Base-by-base conservation (phyloP, 2,329 filamentous ascomycete species). In the Cordyceps cicadae region DNA sequence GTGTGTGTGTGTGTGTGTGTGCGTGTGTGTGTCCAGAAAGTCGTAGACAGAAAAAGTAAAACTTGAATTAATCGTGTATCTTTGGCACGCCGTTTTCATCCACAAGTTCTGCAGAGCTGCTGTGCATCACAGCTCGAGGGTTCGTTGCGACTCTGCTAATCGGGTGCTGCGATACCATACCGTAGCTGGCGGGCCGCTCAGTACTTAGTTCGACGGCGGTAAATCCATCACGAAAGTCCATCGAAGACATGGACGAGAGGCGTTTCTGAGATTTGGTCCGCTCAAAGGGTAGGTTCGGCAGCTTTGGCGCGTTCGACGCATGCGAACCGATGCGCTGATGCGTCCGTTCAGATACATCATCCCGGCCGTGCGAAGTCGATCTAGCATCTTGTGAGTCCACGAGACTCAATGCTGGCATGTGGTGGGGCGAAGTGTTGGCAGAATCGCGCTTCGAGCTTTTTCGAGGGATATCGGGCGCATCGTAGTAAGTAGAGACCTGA, bases 401-500 rank as follows among this genome's bases (percentile, higher is more conserved):
- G n/a, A 74, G 41, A 57, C 72, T 74, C 48, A 77, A 68, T 24
- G 76, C 75, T 9, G 74, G 70, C 24, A 71, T 65, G 14, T 70
- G 70, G 34, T 67, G 66, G 59, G 64, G 69, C 26, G 74, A 67
- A n/a, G 70, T 71, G 34, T 66, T 69, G 46, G 71, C 75, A 2
- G 82, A 60, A 62, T 80, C 74, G 62, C 87, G 81, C 69, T 85
- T 86, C 0, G 89, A 92, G 69, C 87, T 91, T 73, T 87, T 90
- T 34, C 88, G 81, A 2, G 89, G 88, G 37, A 92, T 81, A 8
- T 81, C 77, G 0, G 85, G 85, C 4, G 79, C 67, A n/a, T 74
- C 68, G 60, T 74, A 60, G 43, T 48, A 54, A n/a, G 19, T 54
- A 12, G 54, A 48, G 43, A 34, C 26, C 64, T 77, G 65, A 55